phyloP scores from a whole-genome alignment of 768 basidiomycete species.

The Lentinula sp. region DNA sequence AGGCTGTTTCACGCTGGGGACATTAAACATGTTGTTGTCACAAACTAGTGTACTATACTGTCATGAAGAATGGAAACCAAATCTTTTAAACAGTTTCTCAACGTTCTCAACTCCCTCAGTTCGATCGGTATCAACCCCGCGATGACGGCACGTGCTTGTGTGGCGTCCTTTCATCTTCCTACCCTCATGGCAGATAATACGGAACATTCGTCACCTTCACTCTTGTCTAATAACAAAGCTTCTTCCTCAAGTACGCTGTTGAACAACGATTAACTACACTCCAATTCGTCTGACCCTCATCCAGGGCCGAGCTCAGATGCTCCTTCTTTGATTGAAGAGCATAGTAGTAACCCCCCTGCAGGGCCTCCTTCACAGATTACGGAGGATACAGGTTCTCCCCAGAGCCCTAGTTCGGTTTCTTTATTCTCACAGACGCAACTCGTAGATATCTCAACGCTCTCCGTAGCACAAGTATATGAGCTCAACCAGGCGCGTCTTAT shows the following conservation, averaged over 20 bases:
- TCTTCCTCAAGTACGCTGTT: not conserved
- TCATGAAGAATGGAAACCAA: not conserved
- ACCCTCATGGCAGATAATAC: not conserved
- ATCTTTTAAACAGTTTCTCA: too few relatives aligned
- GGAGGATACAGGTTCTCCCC: constrained; percentile 1
- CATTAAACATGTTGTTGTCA: not conserved
- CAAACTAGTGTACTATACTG: not conserved
- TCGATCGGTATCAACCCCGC: too few relatives aligned
- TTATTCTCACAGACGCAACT: not conserved
- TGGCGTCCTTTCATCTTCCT: not conserved
- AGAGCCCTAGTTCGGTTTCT: not conserved
- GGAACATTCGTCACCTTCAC: not conserved
- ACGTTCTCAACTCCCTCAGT: too few relatives aligned
- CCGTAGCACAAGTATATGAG: constrained; percentile 28
- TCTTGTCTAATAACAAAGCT: not conserved
- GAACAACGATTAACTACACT: too few relatives aligned
- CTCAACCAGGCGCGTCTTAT: constrained; percentile 28
- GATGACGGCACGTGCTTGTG: not conserved
- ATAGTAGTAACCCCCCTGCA: not conserved
- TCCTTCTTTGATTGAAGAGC: not conserved
- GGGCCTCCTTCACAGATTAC: not conserved
- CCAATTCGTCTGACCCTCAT: not conserved
- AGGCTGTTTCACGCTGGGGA: not conserved
- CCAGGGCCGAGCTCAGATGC: not conserved
- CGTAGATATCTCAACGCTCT: constrained; percentile 26